phyloP scores from a whole-genome alignment of 305 asterid species.

The Fraxinus sp. region DNA sequence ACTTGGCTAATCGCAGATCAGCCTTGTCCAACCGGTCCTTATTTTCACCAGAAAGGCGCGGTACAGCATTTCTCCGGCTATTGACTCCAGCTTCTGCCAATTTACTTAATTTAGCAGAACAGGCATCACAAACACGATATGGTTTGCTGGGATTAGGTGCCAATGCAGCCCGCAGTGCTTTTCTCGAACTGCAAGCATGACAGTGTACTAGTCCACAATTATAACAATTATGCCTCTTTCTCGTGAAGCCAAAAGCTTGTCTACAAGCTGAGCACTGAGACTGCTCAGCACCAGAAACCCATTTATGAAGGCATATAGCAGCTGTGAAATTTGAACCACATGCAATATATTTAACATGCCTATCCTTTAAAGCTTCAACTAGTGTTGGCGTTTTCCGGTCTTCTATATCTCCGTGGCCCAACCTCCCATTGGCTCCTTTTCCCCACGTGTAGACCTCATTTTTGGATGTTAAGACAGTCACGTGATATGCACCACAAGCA shows the following conservation, averaged over 20 bases:
- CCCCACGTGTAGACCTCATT: constrained; percentile 98
- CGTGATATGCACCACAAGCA: constrained; percentile 90
- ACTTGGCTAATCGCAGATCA: constrained; percentile 70
- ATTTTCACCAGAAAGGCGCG: constrained; percentile 85
- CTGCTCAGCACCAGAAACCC: constrained; percentile 96
- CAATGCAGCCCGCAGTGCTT: constrained; percentile 78
- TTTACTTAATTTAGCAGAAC: constrained; percentile 75
- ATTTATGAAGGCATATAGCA: constrained; percentile 84
- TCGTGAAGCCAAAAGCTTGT: constrained; percentile 93
- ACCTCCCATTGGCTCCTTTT: constrained; percentile 94
- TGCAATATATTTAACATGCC: constrained; percentile 79
- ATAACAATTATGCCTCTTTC: constrained; percentile 95
- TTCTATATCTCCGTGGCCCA: constrained; percentile 95
- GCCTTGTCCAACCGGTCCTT: constrained; percentile 85
- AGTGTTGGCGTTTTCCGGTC: constrained; percentile 78
- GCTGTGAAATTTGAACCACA: constrained; percentile 93
- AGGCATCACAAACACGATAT: constrained; percentile 89
- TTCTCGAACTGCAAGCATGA: constrained; percentile 89
- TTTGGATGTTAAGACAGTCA: constrained; percentile 75
- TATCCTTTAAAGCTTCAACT: constrained; percentile 81
- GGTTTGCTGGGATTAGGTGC: constrained; percentile 94
- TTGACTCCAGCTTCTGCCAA: constrained; percentile 68
- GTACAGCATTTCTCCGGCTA: constrained; percentile 66
- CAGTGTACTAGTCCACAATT: constrained; percentile 96
- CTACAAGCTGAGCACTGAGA: constrained; percentile 93